Evolutionary conservation across 768 basidiomycete species (phyloP).

Genomic region (Hortiboletus flavorubellus): DNA sequence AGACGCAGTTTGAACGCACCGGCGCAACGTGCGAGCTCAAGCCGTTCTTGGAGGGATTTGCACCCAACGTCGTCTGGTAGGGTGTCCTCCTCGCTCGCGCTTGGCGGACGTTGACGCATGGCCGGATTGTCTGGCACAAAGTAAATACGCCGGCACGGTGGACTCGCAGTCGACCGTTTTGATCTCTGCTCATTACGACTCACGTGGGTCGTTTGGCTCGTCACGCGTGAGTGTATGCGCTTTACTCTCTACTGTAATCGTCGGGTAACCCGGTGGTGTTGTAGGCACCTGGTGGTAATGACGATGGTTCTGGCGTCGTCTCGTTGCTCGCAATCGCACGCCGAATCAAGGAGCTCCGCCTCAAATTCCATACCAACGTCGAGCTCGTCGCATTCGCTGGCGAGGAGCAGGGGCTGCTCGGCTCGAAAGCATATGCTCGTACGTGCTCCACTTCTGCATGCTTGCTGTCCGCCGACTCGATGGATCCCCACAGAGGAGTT

Average conservation of each 20-base stretch:
- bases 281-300: constrained; percentile 51
- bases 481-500: constrained; percentile 47
- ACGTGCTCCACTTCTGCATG: constrained; percentile 27
- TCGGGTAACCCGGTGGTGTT: not conserved
- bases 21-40: constrained; percentile 72
- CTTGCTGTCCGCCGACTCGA: not conserved
- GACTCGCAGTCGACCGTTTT: constrained; percentile 58
- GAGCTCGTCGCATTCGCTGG: constrained; percentile 84
- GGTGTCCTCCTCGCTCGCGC: not conserved
- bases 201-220: constrained; percentile 86
- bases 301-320: constrained; percentile 62
- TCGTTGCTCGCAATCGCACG: constrained; percentile 80
- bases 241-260: not conserved
- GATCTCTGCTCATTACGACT: constrained; percentile 87
- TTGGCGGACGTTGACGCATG: not conserved
- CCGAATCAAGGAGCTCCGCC: constrained; percentile 59
- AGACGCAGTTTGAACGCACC: constrained; percentile 62
- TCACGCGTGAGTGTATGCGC: constrained; percentile 33
- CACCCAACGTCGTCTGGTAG: constrained; percentile 88
- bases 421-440: constrained; percentile 80
- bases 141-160: constrained; percentile 53
- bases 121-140: not conserved
- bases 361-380: constrained; percentile 74
- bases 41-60: constrained; percentile 66
- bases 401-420: constrained; percentile 86